Conservation (phyloP, 495 filamentous ascomycete species). For the Penicillium alfredii region DNA sequence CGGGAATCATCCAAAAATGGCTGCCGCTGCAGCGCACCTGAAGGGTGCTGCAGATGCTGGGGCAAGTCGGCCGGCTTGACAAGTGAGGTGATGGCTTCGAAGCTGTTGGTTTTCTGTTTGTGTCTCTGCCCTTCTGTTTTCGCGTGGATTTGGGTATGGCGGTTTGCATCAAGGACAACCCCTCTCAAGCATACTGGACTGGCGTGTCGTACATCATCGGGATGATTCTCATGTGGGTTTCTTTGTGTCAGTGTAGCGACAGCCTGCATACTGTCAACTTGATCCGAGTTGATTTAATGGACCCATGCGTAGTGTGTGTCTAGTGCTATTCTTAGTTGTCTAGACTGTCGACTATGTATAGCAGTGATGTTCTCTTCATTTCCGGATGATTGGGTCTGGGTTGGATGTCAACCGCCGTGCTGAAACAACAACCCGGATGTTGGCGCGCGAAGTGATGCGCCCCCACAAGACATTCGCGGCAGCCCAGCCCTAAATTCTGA, state of each 20-base stretch:
- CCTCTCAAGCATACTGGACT: slow-evolving; percentile 21
- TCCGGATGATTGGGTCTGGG: slow-evolving; percentile 12
- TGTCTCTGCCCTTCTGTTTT: slow-evolving; percentile 3
- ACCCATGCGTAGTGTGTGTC: neutral
- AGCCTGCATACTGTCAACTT: neutral
- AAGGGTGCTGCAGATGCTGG: slow-evolving; percentile 26
- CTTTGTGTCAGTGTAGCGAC: too few relatives aligned
- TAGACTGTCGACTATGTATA: too few relatives aligned
- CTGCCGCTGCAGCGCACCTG: slow-evolving; percentile 11
- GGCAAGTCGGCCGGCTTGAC: slow-evolving; percentile 35
- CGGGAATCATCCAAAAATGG: slow-evolving; percentile 21
- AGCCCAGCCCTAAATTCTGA: too few relatives aligned
- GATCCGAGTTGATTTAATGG: slow-evolving; percentile 5
- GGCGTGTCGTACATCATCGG: slow-evolving; percentile 17
- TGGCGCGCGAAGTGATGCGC: slow-evolving; percentile 23
- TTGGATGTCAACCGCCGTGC: neutral
- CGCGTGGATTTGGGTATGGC: slow-evolving; percentile 3
- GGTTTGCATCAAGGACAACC: slow-evolving; percentile 27
- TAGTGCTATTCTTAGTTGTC: slow-evolving; percentile 1
- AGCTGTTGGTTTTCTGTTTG: too few relatives aligned
- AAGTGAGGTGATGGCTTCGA: slow-evolving; percentile 3
- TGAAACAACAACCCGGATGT: slow-evolving; percentile 12
- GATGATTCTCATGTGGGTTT: slow-evolving; percentile 8
- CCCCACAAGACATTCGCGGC: slow-evolving; percentile 3
- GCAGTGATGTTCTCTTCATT: too few relatives aligned